Conservation (phyloP, 2,329 filamentous ascomycete species). For the Fusarium cicatricum region DNA sequence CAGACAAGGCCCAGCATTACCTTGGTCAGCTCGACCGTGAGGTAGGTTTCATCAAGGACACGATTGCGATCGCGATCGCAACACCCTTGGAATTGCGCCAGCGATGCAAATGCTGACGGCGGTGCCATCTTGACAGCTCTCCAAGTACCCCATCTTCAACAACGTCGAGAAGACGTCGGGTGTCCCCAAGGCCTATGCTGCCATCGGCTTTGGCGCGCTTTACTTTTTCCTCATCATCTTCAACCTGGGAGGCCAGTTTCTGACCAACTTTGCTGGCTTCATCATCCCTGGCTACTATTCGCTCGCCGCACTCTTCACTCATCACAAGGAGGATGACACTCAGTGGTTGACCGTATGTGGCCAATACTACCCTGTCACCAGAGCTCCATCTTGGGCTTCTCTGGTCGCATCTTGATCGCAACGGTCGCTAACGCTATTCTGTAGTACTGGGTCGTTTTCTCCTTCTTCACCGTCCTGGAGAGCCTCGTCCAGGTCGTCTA, state of each 20-base stretch:
- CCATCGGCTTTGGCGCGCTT: slow-evolving; percentile 77
- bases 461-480: slow-evolving; percentile 84
- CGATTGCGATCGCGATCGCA: slow-evolving; percentile 12
- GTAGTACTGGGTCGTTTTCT: slow-evolving; percentile 90
- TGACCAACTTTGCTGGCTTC: slow-evolving; percentile 88
- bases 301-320: slow-evolving; percentile 76
- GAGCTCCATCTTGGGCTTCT: slow-evolving; percentile 8
- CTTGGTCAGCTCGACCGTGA: slow-evolving; percentile 83
- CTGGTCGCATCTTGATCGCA: slow-evolving; percentile 1
- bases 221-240: slow-evolving; percentile 95
- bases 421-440: slow-evolving; percentile 46
- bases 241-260: slow-evolving; percentile 88
- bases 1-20: slow-evolving; percentile 80
- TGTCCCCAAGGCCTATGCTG: slow-evolving; percentile 85
- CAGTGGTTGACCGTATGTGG: slow-evolving; percentile 77
- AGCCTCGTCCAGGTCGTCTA: slow-evolving; percentile 85
- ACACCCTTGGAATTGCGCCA: slow-evolving; percentile 27
- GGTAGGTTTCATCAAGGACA: slow-evolving; percentile 59
- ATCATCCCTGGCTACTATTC: slow-evolving; percentile 87
- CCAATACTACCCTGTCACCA: slow-evolving; percentile 7
- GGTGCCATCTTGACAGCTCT: slow-evolving; percentile 65
- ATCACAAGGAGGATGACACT: slow-evolving; percentile 78
- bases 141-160: slow-evolving; percentile 83
- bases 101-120: slow-evolving; percentile 33
- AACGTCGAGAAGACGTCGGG: slow-evolving; percentile 86